A percentile compares a stretch with the other conserved stretches of the same genome.
These are phyloP conservation scores for Fomitopsis pulvina DNA, from an alignment of 768 basidiomycete genomes.

Conservation along the genomic window DNA sequence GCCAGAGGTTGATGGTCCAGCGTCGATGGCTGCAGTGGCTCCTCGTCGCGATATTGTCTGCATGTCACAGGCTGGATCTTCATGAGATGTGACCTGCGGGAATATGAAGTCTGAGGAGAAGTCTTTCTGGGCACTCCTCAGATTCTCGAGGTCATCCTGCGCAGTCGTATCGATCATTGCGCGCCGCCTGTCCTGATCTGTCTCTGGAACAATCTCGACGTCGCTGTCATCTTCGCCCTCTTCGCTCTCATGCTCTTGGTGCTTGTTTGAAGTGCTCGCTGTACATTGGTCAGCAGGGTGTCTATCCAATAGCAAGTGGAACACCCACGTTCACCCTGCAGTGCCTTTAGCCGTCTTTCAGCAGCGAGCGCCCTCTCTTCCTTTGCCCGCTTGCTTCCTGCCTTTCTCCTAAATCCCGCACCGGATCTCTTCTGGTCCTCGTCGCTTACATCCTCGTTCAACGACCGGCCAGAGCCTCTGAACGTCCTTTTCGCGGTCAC, in stretches of 20 bases:
- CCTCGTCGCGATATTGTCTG: slow-evolving; percentile 2
- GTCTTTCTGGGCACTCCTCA: slow-evolving; percentile 38
- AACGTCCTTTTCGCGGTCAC: slow-evolving; percentile 60
- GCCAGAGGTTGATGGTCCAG: neutral
- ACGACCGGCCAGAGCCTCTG: slow-evolving; percentile 43
- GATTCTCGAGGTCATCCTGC: slow-evolving; percentile 34
- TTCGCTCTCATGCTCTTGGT: slow-evolving; percentile 1
- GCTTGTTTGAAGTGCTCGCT: slow-evolving; percentile 1
- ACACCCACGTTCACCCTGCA: slow-evolving; percentile 32
- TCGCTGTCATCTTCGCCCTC: slow-evolving; percentile 8
- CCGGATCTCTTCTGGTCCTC: slow-evolving; percentile 37
- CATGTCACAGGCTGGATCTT: slow-evolving; percentile 5
- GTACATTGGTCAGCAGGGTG: neutral
- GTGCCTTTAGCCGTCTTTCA: slow-evolving; percentile 49
- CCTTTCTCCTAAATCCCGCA: slow-evolving; percentile 65
- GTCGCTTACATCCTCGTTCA: slow-evolving; percentile 37
- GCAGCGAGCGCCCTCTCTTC: slow-evolving; percentile 75
- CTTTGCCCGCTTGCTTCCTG: slow-evolving; percentile 69
- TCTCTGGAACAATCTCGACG: slow-evolving; percentile 24
- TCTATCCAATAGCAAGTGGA: neutral
- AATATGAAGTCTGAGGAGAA: slow-evolving; percentile 49
- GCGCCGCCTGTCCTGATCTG: slow-evolving; percentile 43
- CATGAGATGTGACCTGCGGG: slow-evolving; percentile 14
- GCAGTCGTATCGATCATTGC: slow-evolving; percentile 42
- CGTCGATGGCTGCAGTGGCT: slow-evolving; percentile 2